phyloP scores from a whole-genome alignment of 1,139 yeast species.

The Geotrichum aggregatum region DNA sequence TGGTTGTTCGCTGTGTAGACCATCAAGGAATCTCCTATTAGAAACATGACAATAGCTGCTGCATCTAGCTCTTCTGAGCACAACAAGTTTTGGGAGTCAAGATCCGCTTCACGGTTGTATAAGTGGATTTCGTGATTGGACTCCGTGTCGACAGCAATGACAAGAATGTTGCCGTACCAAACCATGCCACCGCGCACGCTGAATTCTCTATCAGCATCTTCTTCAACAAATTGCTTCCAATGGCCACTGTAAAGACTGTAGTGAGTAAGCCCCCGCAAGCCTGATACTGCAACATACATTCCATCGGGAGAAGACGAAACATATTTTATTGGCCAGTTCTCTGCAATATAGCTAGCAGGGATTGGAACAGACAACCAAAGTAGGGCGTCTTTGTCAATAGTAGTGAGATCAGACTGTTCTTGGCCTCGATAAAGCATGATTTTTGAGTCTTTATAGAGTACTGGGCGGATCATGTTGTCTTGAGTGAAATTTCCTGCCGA shows the following conservation, averaged over 20 bases:
- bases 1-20: conserved; percentile 37
- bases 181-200: conserved; percentile 43
- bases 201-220: conserved; percentile 39
- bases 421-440: conserved; percentile 42
- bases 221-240: conserved; percentile 42
- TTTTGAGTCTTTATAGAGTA: conserved; percentile 38
- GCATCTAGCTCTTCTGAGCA: conserved; percentile 30
- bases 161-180: conserved; percentile 42
- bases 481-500: conserved; percentile 33
- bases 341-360: conserved; percentile 41
- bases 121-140: conserved; percentile 35
- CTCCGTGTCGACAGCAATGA: conserved; percentile 39
- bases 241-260: conserved; percentile 40
- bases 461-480: conserved; percentile 36
- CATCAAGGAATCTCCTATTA: conserved; percentile 33
- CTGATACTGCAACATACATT: conserved; percentile 44
- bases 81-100: conserved; percentile 33
- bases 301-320: conserved; percentile 42
- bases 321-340: conserved; percentile 42
- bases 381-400: conserved; percentile 40
- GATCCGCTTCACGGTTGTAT: conserved; percentile 39
- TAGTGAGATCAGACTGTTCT: conserved; percentile 38
- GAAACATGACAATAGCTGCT: conserved; percentile 33
- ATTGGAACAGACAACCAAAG: conserved; percentile 41
- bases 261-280: conserved; percentile 42